Conservation (phyloP, 2,329 filamentous ascomycete genomes). For the Beauveria sp. region DNA sequence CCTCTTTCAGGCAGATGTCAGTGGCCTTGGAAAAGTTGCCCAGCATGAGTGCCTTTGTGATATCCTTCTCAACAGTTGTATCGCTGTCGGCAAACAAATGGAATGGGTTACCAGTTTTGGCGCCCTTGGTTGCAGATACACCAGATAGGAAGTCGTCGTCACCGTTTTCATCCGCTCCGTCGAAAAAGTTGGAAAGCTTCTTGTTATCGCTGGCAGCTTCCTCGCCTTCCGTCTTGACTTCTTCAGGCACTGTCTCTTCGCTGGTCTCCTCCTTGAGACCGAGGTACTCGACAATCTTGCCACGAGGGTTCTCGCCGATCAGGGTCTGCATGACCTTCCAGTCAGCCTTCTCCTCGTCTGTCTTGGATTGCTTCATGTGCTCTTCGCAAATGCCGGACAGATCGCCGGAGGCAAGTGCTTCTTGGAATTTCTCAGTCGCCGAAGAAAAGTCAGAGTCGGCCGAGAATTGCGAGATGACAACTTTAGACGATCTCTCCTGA, state of each 20-base stretch:
- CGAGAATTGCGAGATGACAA: slow-evolving; percentile 81
- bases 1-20: slow-evolving; percentile 79
- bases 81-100: slow-evolving; percentile 80
- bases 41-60: slow-evolving; percentile 81
- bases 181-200: slow-evolving; percentile 73
- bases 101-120: slow-evolving; percentile 92
- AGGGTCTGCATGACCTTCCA: slow-evolving; percentile 93
- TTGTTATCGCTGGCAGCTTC: slow-evolving; percentile 41
- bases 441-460: slow-evolving; percentile 79
- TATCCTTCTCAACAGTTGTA: slow-evolving; percentile 72
- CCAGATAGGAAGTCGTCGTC: slow-evolving; percentile 83
- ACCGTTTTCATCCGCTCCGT: slow-evolving; percentile 53
- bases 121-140: slow-evolving; percentile 79
- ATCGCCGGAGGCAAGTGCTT: slow-evolving; percentile 69
- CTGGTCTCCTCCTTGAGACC: slow-evolving; percentile 66
- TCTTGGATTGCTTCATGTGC: slow-evolving; percentile 66
- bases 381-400: slow-evolving; percentile 71
- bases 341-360: slow-evolving; percentile 88
- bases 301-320: slow-evolving; percentile 75
- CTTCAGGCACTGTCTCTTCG: slow-evolving; percentile 38
- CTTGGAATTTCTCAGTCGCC: slow-evolving; percentile 80
- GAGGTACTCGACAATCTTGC: slow-evolving; percentile 79
- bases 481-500: slow-evolving; percentile 62
- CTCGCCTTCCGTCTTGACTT: slow-evolving; percentile 21
- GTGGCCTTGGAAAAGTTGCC: slow-evolving; percentile 87